Conservation (phyloP, 2,329 filamentous ascomycete genomes). For the Fusarium drepaniforme region DNA sequence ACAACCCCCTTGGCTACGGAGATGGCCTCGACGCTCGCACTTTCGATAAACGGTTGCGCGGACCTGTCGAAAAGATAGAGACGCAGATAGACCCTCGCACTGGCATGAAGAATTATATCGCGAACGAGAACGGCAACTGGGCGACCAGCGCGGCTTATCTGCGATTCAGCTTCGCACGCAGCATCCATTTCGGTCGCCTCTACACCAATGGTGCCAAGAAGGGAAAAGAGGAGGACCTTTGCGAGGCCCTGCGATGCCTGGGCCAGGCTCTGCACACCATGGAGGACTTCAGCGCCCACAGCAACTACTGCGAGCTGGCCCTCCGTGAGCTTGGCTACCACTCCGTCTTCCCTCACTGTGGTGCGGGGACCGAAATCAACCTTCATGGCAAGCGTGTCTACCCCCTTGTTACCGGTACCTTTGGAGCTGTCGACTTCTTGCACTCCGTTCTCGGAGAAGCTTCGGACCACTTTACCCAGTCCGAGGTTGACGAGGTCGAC, state of each 20-base stretch:
- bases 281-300: constrained; percentile 85
- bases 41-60: constrained; percentile 84
- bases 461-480: constrained; percentile 86
- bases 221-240: constrained; percentile 82
- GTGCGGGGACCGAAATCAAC: constrained; percentile 74
- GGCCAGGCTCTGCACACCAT: constrained; percentile 83
- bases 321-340: constrained; percentile 83
- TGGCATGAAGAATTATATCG: constrained; percentile 99
- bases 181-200: constrained; percentile 82
- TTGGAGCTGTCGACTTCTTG: constrained; percentile 86
- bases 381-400: constrained; percentile 74
- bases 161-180: constrained; percentile 78
- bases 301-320: constrained; percentile 85
- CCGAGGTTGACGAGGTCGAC: constrained; percentile 86
- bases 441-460: constrained; percentile 84
- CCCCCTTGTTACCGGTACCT: constrained; percentile 79
- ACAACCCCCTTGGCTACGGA: constrained; percentile 87
- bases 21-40: constrained; percentile 88
- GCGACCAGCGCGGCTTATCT: constrained; percentile 91
- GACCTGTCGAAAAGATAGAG: constrained; percentile 78
- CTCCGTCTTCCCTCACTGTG: constrained; percentile 84
- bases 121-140: constrained; percentile 89
- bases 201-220: constrained; percentile 75
- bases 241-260: constrained; percentile 81
- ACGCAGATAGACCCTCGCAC: constrained; percentile 80